Evolutionary conservation across 306 rosid species (phyloP).

Genomic region (Nissolia schottii): DNA sequence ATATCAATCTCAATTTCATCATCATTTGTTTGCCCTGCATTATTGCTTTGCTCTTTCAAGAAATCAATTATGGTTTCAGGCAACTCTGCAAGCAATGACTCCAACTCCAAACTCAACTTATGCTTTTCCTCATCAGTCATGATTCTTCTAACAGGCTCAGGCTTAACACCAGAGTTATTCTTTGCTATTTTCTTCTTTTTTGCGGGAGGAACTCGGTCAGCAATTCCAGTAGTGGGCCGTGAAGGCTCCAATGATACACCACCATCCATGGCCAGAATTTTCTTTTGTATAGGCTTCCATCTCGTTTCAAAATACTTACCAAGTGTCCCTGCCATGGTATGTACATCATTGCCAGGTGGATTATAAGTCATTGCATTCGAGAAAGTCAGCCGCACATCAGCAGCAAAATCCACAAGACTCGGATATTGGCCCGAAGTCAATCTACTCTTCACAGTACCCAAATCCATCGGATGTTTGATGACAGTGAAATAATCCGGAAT

Average conservation of each 20-base stretch:
- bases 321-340: conserved; percentile 56
- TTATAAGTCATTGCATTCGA: conserved; percentile 86
- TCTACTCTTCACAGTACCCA: conserved; percentile 79
- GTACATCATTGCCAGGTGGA: conserved; percentile 76
- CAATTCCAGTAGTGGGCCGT: conserved; percentile 29
- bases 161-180: conserved; percentile 33
- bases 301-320: conserved; percentile 63
- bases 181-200: conserved; percentile 53
- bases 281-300: conserved; percentile 77
- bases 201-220: conserved; percentile 39
- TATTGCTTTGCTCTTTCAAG: conserved; percentile 56
- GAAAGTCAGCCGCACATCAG: conserved; percentile 82
- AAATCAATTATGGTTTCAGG: conserved; percentile 73
- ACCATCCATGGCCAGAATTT: conserved; percentile 38
- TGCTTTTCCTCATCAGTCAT: conserved; percentile 66
- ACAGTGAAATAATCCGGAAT: conserved; percentile 85
- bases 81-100: conserved; percentile 59
- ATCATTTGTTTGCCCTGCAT: conserved; percentile 49
- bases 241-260: conserved; percentile 45
- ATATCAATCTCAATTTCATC: conserved; percentile 94
- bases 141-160: conserved; percentile 35
- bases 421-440: conserved; percentile 52
- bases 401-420: conserved; percentile 63
- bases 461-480: conserved; percentile 93
- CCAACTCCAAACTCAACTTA: conserved; percentile 67